A percentile compares a stretch with the other conserved stretches of the same genome.
Evolutionary conservation across 2,329 filamentous ascomycete species (phyloP).

Genomic region (Juglanconis juglandina): DNA sequence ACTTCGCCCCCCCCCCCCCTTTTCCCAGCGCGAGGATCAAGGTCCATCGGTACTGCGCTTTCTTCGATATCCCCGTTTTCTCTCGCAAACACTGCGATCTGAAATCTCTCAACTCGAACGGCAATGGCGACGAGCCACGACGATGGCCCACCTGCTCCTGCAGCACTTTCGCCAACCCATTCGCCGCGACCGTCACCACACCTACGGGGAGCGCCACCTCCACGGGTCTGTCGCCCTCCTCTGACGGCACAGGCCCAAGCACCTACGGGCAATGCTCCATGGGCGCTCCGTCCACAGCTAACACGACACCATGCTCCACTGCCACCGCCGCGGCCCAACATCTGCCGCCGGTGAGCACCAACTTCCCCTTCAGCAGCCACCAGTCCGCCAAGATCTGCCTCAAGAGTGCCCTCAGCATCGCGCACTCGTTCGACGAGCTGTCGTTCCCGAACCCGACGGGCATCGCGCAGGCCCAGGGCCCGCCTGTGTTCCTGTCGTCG

Average conservation of each 20-base stretch:
- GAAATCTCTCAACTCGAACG: constrained; percentile 26
- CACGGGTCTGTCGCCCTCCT: constrained; percentile 3
- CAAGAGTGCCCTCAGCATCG: constrained; percentile 46
- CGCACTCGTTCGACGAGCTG: constrained; percentile 41
- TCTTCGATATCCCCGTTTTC: constrained; percentile 48
- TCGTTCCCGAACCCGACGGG: constrained; percentile 43
- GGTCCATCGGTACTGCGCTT: constrained; percentile 49
- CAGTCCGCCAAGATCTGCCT: constrained; percentile 48
- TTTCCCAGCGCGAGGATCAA: constrained; percentile 46
- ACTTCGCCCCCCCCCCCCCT: neutral
- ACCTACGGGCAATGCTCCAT: too few species aligned
- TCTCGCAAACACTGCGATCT: constrained; percentile 48
- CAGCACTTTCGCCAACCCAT: constrained; percentile 26
- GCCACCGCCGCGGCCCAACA: neutral
- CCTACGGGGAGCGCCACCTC: neutral
- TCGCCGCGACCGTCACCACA: constrained; percentile 18
- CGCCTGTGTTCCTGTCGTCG: constrained; percentile 32
- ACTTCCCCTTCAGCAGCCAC: constrained; percentile 43
- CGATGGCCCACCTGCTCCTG: constrained; percentile 35
- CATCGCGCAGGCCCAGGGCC: constrained; percentile 19
- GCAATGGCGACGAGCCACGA: constrained; percentile 28
- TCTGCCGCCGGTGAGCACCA: neutral
- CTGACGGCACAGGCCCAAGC: constrained; percentile 1
- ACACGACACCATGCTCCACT: neutral
- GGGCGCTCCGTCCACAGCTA: neutral